These are phyloP conservation scores for Globisporangium ultimum DNA, from an alignment of 352 stramenopile species.

Conservation along the genomic window DNA sequence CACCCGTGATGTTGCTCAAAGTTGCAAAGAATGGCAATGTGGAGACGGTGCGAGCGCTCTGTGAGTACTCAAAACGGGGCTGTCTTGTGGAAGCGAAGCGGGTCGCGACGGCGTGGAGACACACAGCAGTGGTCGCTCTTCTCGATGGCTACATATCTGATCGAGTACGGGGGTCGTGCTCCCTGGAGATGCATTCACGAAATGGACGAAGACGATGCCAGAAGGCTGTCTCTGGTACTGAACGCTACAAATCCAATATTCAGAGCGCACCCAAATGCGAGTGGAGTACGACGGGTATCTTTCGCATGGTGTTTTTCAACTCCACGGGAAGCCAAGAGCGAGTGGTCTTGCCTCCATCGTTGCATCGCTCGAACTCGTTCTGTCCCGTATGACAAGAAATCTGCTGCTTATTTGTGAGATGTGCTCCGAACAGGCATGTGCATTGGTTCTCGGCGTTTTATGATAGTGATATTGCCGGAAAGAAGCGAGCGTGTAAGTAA, in stretches of 20 bases:
- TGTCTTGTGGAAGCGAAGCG: conserved; percentile 8
- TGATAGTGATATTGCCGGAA: too few species aligned
- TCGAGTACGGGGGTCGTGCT: neutral
- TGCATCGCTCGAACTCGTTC: neutral
- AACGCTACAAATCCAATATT: neutral
- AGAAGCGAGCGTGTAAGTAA: too few species aligned
- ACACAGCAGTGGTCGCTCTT: conserved; percentile 3
- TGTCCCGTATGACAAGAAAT: neutral
- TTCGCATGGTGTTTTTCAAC: neutral
- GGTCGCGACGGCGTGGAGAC: conserved; percentile 5
- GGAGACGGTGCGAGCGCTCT: conserved; percentile 6
- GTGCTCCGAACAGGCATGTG: neutral
- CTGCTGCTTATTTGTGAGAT: neutral
- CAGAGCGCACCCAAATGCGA: neutral
- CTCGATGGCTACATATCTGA: conserved; percentile 6
- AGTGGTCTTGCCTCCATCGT: neutral
- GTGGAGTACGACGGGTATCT: neutral
- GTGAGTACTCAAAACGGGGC: neutral
- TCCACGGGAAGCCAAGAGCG: neutral
- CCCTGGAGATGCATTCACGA: neutral
- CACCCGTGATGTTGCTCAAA: conserved; percentile 1
- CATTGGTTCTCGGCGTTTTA: too few species aligned
- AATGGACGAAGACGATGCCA: conserved; percentile 1
- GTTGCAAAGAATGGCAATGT: conserved; percentile 5
- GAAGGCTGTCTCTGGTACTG: neutral